Conservation (phyloP, 805 yeast genomes). For the Cyberlindnera mycetangii region DNA sequence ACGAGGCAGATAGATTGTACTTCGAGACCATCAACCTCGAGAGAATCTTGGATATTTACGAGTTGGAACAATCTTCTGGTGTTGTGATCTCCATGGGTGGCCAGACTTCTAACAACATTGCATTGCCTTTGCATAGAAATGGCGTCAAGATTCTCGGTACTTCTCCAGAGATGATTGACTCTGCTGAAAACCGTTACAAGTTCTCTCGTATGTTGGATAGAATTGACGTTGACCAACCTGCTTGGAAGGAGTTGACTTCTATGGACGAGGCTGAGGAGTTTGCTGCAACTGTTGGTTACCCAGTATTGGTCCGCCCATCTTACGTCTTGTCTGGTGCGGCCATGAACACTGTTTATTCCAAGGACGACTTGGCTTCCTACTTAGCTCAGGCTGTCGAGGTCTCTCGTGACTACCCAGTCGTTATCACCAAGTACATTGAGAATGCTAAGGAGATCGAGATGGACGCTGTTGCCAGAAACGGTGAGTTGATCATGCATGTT, state of each 20-base stretch:
- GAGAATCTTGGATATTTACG: constrained; percentile 77
- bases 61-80: constrained; percentile 84
- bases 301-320: constrained; percentile 96
- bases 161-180: constrained; percentile 89
- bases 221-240: constrained; percentile 93
- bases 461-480: constrained; percentile 92
- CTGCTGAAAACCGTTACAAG: constrained; percentile 98
- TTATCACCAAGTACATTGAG: constrained; percentile 90
- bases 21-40: constrained; percentile 74
- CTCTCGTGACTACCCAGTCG: constrained; percentile 96
- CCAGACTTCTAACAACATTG: constrained; percentile 96
- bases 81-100: constrained; percentile 97
- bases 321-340: constrained; percentile 98
- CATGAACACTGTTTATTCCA: constrained; percentile 86
- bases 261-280: constrained; percentile 80
- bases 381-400: constrained; percentile 87
- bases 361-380: constrained; percentile 77
- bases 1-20: constrained; percentile 94
- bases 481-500: constrained; percentile 88
- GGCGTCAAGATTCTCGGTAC: constrained; percentile 94
- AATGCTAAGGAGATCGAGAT: constrained; percentile 97
- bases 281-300: constrained; percentile 86
- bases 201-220: constrained; percentile 92
- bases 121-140: constrained; percentile 70
- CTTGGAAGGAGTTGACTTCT: constrained; percentile 94